Evolutionary conservation across 805 yeast species (phyloP).

Genomic region (Teunomyces pallodes): DNA sequence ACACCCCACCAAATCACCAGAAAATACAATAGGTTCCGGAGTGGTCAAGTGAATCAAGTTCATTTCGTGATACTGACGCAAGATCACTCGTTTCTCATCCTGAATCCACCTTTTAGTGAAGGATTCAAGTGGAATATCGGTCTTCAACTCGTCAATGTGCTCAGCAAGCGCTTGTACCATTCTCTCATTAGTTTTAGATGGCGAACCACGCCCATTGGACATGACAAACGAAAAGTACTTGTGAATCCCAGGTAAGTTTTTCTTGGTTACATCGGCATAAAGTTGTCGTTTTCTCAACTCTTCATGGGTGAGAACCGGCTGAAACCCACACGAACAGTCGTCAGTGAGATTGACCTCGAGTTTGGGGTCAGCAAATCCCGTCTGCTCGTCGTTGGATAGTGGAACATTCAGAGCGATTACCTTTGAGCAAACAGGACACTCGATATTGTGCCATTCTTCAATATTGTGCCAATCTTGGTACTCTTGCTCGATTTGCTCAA

Average conservation of each 20-base stretch:
- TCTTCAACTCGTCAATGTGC: conserved; percentile 7
- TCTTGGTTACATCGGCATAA: conserved; percentile 9
- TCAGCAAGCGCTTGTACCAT: not conserved
- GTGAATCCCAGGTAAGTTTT: conserved; percentile 8
- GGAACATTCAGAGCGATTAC: conserved; percentile 9
- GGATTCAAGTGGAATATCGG: not conserved
- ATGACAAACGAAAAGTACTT: conserved; percentile 10
- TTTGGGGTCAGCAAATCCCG: conserved; percentile 14
- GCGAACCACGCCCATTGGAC: not conserved
- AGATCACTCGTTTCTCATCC: conserved; percentile 3
- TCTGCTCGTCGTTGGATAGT: conserved; percentile 5
- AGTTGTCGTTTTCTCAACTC: conserved; percentile 19
- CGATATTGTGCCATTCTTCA: not conserved
- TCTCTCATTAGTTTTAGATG: not conserved
- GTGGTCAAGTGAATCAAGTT: conserved; percentile 12
- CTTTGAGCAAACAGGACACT: conserved; percentile 14
- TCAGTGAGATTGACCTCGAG: conserved; percentile 5
- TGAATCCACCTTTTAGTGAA: not conserved
- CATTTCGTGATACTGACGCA: conserved; percentile 11
- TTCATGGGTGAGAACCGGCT: conserved; percentile 14
- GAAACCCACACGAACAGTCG: conserved; percentile 14
- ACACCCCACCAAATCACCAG: conserved; percentile 26
- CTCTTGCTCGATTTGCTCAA: no score
- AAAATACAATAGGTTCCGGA: conserved; percentile 4
- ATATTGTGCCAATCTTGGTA: no score